Percentiles rank a stretch among this genome's conserved stretches.
Conservation (phyloP, 202 grass and related monocot species). For the Schoenoplectus triqueter region DNA sequence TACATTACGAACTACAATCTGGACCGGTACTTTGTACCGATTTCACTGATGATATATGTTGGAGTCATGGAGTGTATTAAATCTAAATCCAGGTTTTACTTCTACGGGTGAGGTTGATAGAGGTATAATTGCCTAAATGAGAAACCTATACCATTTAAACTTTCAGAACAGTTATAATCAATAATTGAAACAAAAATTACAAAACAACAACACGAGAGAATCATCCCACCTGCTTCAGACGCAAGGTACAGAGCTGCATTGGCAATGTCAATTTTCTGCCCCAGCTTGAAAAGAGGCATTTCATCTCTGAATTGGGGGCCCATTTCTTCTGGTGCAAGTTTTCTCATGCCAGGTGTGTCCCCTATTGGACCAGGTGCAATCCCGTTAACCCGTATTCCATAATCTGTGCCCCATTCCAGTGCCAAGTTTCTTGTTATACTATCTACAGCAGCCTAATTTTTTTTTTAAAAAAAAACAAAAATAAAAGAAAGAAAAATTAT, state of each 20-base stretch:
- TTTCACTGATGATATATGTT: neutral
- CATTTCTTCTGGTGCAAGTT: constrained; percentile 96
- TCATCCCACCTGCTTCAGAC: constrained; percentile 73
- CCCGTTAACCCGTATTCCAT: constrained; percentile 85
- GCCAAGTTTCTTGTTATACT: constrained; percentile 90
- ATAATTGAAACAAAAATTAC: constrained; percentile 4
- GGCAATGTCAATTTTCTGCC: constrained; percentile 85
- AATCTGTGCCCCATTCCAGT: constrained; percentile 97
- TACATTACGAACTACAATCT: neutral
- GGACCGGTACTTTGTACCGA: neutral
- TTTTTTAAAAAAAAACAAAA: constrained; percentile 10
- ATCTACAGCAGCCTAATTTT: constrained; percentile 77
- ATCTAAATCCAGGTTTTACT: neutral
- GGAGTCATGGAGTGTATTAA: no score
- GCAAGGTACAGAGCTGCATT: constrained; percentile 90
- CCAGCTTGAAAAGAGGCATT: constrained; percentile 70
- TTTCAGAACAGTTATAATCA: neutral
- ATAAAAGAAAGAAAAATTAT: neutral
- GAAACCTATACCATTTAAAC: neutral
- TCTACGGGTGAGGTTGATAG: neutral
- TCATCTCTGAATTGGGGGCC: constrained; percentile 38
- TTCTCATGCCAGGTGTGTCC: constrained; percentile 86
- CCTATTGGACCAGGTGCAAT: constrained; percentile 85
- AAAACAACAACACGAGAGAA: neutral
- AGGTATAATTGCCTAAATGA: constrained; percentile 18